Evolutionary conservation across 164 flowering plant genomes (phyloP).

Genomic region (Umbilicus rupestris): DNA sequence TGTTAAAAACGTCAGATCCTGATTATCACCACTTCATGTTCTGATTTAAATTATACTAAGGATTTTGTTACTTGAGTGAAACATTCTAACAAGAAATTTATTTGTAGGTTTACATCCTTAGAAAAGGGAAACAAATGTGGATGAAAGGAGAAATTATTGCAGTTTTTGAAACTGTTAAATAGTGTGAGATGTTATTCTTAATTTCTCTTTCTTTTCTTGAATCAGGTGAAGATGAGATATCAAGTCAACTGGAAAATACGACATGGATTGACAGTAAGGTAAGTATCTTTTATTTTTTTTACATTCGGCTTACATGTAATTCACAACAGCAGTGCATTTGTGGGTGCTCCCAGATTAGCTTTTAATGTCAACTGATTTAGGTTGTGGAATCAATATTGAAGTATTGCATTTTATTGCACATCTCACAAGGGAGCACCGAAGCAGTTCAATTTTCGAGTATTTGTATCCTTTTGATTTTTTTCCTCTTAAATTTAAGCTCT

Average conservation of each 20-base stretch:
- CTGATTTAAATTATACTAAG: background rate
- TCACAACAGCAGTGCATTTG: background rate
- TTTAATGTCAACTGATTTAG: conserved; percentile 22
- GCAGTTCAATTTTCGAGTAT: conserved; percentile 62
- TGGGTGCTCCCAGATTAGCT: background rate
- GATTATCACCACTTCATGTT: too few species aligned
- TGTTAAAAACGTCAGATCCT: too few species aligned
- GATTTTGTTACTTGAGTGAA: background rate
- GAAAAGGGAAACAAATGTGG: background rate
- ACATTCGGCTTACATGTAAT: background rate
- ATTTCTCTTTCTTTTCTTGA: background rate
- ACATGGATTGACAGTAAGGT: conserved; percentile 49
- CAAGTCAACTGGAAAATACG: conserved; percentile 31
- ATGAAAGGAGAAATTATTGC: background rate
- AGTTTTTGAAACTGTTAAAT: background rate
- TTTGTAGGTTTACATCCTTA: background rate
- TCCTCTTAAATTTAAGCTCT: background rate
- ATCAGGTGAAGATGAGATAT: conserved; percentile 51
- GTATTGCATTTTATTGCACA: conserved; percentile 63
- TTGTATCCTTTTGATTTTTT: conserved; percentile 54
- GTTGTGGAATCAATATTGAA: conserved; percentile 51
- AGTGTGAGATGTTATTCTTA: background rate
- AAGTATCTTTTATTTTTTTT: conserved; percentile 7
- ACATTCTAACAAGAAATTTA: background rate
- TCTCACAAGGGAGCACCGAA: conserved; percentile 53